phyloP scores from a whole-genome alignment of 306 rosid genomes.

The Chamaecrista fasciculata region DNA sequence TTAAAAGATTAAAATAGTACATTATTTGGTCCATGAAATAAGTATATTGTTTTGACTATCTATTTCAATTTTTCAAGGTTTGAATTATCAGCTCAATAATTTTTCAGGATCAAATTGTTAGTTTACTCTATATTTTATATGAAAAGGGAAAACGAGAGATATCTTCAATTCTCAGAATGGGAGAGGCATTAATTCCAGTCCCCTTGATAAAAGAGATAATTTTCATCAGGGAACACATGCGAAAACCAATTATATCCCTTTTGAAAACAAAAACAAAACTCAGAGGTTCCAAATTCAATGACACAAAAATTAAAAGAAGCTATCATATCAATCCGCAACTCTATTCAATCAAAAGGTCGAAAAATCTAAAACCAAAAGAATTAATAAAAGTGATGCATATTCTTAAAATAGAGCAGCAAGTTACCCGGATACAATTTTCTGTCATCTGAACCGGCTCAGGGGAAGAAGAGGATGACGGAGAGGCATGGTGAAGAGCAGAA shows the following conservation, averaged over 20 bases:
- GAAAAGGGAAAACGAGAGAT: not conserved
- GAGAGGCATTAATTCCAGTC: not conserved
- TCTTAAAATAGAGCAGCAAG: not conserved
- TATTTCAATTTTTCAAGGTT: no score
- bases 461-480: slow-evolving; percentile 36
- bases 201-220: not conserved
- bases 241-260: not conserved
- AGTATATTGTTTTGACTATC: no score
- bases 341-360: not conserved
- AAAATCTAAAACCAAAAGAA: not conserved
- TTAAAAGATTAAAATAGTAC: no score
- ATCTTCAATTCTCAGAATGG: not conserved
- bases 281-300: not conserved
- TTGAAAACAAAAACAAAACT: not conserved
- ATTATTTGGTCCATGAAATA: no score
- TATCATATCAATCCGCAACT: not conserved
- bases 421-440: slow-evolving; percentile 53
- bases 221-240: not conserved
- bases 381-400: not conserved
- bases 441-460: slow-evolving; percentile 48
- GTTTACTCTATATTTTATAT: not conserved
- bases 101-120: no score
- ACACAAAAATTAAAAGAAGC: no score
- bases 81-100: no score
- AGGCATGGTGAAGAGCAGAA: slow-evolving; percentile 40